Percentiles rank a stretch among this genome's conserved stretches.
Evolutionary conservation across 306 rosid genomes (phyloP).

Genomic region (Canavalia gladiata): DNA sequence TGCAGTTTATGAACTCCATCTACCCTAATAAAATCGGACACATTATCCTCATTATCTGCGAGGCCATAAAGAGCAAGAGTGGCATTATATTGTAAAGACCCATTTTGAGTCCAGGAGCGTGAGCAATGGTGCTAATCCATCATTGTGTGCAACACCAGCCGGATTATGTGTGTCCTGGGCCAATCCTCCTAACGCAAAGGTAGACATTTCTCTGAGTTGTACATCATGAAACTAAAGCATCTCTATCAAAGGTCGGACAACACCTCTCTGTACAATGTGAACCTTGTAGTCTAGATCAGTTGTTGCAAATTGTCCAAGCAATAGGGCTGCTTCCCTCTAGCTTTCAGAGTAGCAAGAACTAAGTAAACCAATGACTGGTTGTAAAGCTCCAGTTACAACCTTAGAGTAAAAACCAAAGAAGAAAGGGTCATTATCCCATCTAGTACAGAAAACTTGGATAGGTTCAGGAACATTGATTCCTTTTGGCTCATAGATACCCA

Average conservation of each 20-base stretch:
- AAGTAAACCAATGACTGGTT: conserved; percentile 96
- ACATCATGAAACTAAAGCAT: conserved; percentile 96
- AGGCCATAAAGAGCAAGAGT: conserved; percentile 99
- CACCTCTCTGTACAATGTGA: conserved; percentile 98
- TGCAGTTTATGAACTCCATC: conserved; percentile 96
- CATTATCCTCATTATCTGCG: conserved; percentile 99
- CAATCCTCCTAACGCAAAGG: conserved; percentile 97
- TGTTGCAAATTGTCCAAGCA: conserved; percentile 98
- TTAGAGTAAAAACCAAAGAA: no score
- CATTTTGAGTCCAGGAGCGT: conserved; percentile 98
- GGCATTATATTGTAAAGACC: conserved; percentile 98
- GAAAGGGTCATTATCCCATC: no score
- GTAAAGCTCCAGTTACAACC: conserved; percentile 77
- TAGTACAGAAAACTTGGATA: no score
- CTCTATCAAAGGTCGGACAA: conserved; percentile 94
- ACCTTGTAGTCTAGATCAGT: conserved; percentile 99
- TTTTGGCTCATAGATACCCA: no score
- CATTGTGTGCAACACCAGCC: conserved; percentile 97
- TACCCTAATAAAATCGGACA: conserved; percentile 94
- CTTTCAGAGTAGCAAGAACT: conserved; percentile 98
- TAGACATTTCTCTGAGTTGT: conserved; percentile 97
- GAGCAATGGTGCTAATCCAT: conserved; percentile 88
- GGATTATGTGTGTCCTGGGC: conserved; percentile 98
- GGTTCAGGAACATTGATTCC: no score
- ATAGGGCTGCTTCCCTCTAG: conserved; percentile 97